Evolutionary conservation across 441 rosid genomes (phyloP).

Genomic region (Adansonia grandidieri): DNA sequence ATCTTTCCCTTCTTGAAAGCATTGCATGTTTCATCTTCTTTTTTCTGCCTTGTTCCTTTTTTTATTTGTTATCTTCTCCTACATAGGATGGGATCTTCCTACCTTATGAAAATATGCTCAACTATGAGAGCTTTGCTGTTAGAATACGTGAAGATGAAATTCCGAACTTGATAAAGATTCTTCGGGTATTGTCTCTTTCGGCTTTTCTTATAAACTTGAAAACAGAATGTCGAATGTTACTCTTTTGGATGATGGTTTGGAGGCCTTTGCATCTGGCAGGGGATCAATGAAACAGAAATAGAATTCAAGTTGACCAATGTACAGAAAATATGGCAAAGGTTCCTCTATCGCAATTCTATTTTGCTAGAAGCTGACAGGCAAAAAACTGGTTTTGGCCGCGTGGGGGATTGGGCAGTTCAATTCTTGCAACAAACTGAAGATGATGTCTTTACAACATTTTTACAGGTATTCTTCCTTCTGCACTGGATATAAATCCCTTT

Average conservation of each 20-base stretch:
- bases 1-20: not conserved
- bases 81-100: constrained; percentile 88
- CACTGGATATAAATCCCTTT: not conserved
- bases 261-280: constrained; percentile 42
- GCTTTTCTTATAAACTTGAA: constrained; percentile 14
- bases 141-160: constrained; percentile 83
- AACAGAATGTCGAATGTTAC: not conserved
- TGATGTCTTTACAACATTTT: constrained; percentile 76
- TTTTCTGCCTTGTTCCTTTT: not conserved
- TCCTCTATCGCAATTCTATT: constrained; percentile 73
- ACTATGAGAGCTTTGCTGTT: constrained; percentile 91
- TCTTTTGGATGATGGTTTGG: constrained; percentile 22
- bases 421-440: constrained; percentile 63
- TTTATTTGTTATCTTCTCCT: constrained; percentile 34
- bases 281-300: constrained; percentile 73
- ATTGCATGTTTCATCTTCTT: not conserved
- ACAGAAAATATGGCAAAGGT: constrained; percentile 85
- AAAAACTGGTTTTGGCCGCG: constrained; percentile 44
- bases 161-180: constrained; percentile 80
- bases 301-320: constrained; percentile 66
- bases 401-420: constrained; percentile 74
- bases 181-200: constrained; percentile 56
- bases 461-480: constrained; percentile 58
- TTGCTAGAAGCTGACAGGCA: constrained; percentile 94
- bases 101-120: constrained; percentile 90